Evolutionary conservation across 2,329 filamentous ascomycete genomes (phyloP).

Genomic region (Parastagonospora avenae): DNA sequence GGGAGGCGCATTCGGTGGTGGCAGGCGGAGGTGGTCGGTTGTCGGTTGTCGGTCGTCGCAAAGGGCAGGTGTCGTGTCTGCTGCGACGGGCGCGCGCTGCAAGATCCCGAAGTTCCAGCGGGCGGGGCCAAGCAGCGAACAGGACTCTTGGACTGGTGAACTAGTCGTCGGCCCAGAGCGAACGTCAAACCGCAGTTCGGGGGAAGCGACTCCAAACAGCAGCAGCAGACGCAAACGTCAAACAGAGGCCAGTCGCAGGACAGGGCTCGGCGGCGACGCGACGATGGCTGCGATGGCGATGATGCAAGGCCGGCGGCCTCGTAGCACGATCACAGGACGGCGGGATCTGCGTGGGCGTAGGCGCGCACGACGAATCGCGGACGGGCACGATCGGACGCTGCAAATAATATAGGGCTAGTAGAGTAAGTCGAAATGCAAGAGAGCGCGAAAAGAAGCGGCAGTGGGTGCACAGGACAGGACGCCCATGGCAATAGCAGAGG

Average conservation of each 20-base stretch:
- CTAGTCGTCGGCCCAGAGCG: not conserved
- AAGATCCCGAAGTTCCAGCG: constrained; percentile 23
- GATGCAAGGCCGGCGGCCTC: constrained; percentile 12
- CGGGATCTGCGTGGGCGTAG: constrained; percentile 2
- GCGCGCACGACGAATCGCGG: not conserved
- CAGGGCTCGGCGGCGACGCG: not conserved
- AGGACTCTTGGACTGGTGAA: constrained; percentile 6
- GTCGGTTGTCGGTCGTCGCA: not conserved
- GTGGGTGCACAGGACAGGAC: constrained; percentile 4
- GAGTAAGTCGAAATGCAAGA: constrained; percentile 1
- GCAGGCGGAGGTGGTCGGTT: not conserved
- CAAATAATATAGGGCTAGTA: constrained; percentile 1
- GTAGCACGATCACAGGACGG: constrained; percentile 7
- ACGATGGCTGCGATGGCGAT: constrained; percentile 1
- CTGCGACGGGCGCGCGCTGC: constrained; percentile 19
- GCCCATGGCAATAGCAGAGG: constrained; percentile 20
- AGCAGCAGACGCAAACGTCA: no score
- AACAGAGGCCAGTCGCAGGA: constrained; percentile 4
- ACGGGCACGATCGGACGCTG: constrained; percentile 1
- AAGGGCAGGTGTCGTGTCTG: constrained; percentile 1
- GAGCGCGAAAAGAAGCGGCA: constrained; percentile 6
- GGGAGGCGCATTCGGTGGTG: constrained; percentile 27
- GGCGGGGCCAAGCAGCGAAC: constrained; percentile 14
- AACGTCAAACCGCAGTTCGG: not conserved
- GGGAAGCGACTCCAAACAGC: constrained; percentile 1